Base-by-base conservation (phyloP, 805 yeast species). In the Cyberlindnera petersonii region DNA sequence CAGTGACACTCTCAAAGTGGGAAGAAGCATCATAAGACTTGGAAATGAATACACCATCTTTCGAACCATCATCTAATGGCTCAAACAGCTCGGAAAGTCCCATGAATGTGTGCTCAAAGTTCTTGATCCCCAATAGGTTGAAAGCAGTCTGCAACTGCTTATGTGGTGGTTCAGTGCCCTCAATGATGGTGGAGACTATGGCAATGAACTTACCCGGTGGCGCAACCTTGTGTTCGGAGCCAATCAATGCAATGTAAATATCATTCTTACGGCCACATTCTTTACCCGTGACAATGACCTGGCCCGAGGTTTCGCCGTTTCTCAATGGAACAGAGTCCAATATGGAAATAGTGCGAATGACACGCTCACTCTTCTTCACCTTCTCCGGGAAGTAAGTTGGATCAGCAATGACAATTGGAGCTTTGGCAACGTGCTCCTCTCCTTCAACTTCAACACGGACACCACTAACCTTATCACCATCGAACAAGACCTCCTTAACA, bases 1-100 rank as follows among this genome's bases (percentile, higher is more conserved):
- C 98, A 27, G 98, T 93, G 54, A 95, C 85, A 30, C 89, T 69
- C 65, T 93, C 98, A 60, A 93, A 93, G 66, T 93, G 98, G 9
- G 96, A 87, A 9, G 95, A 74, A 1, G 98, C 83, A 61, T 93
- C 98, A 61, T 88, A 93, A 43, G 95, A 84, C 66, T 76, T 84
- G 26, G 97, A 87, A 42, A 93, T 72, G 64, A 66, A 93, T 35
- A 93, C 78, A 41, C 82, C 78, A 61, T 84, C 89, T 44, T 73
- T 68, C 14, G 82, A 68, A 9, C 98, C 98, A 59, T 87, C 95
- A 26, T 76, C 83, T 10, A 68, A 59, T 11, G 98, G 98, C 63
- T 85, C 96, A 55, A 82, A 87, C 34, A 93, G 57, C 48, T 91
- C 96, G 10, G 95, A 84, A 52, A 93, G 79, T 11, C 97, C 96